Evolutionary conservation across 2,329 filamentous ascomycete genomes (phyloP).

Genomic region (Coniochaeta hoffmannii): DNA sequence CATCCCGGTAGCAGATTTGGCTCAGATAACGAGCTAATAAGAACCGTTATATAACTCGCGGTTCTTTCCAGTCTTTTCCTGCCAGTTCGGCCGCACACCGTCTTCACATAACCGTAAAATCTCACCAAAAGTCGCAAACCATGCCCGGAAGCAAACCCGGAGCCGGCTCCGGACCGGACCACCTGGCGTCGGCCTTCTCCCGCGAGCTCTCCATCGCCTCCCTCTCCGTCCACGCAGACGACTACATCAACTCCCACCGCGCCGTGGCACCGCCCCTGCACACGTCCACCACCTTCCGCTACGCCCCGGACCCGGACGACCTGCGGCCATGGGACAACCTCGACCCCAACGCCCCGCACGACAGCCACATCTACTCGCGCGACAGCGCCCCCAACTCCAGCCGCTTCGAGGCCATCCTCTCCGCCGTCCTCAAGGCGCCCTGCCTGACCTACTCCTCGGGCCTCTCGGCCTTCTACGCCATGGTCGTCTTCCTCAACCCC

Average conservation of each 20-base stretch:
- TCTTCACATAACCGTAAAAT: background rate
- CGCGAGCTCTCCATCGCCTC: conserved; percentile 53
- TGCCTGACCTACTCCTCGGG: conserved; percentile 76
- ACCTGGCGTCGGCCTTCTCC: conserved; percentile 21
- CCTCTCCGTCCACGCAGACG: conserved; percentile 73
- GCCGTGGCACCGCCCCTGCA: conserved; percentile 88
- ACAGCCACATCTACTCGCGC: conserved; percentile 79
- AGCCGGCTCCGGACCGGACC: conserved; percentile 11
- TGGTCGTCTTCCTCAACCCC: conserved; percentile 79
- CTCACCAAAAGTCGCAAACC: background rate
- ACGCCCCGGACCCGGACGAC: conserved; percentile 60
- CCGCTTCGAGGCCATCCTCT: conserved; percentile 77
- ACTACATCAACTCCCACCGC: conserved; percentile 62
- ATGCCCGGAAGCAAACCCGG: background rate
- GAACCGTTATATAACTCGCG: background rate
- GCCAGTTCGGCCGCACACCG: background rate
- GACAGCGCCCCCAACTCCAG: conserved; percentile 70
- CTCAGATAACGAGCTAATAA: background rate
- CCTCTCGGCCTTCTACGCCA: conserved; percentile 79
- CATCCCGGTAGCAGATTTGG: background rate
- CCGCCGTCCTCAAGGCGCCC: conserved; percentile 62
- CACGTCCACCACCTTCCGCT: conserved; percentile 86
- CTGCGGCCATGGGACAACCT: conserved; percentile 46
- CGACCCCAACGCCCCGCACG: conserved; percentile 44
- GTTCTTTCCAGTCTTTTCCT: background rate